Evolutionary conservation across 1,284 basidiomycete species (phyloP).

Genomic region (Cystobasidium slooffiae): DNA sequence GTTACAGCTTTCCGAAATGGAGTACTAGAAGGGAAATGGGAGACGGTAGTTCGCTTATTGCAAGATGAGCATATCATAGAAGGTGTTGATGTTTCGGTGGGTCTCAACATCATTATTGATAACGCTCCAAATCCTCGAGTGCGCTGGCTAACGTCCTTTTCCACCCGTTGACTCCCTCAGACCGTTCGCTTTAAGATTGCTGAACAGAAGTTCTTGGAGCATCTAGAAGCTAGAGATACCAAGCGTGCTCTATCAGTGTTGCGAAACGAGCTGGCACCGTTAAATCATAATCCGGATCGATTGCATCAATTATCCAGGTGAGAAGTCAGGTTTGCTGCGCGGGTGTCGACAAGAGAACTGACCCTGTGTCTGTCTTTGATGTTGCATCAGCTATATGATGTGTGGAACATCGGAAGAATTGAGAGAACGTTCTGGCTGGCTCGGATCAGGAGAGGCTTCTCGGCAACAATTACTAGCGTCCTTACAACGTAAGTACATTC

Average conservation of each 20-base stretch:
- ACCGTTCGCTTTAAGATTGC: conserved; percentile 83
- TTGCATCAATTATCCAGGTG: conserved; percentile 84
- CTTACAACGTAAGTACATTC: conserved; percentile 72
- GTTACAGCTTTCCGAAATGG: conserved; percentile 81
- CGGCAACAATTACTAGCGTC: conserved; percentile 74
- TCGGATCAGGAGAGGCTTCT: conserved; percentile 80
- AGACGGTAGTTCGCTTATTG: conserved; percentile 74
- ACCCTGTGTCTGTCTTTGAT: conserved; percentile 13
- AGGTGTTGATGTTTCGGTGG: conserved; percentile 43
- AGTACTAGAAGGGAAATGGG: conserved; percentile 83
- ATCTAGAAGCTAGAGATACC: conserved; percentile 80
- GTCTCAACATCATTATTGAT: background rate
- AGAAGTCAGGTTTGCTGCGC: conserved; percentile 46
- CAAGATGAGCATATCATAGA: conserved; percentile 56
- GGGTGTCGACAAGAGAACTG: conserved; percentile 5
- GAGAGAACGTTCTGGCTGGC: conserved; percentile 80
- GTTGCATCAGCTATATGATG: conserved; percentile 74
- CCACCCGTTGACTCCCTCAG: conserved; percentile 58
- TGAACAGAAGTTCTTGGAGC: conserved; percentile 94
- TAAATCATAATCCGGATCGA: conserved; percentile 74
- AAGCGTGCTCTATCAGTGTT: conserved; percentile 83
- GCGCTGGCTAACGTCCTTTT: background rate
- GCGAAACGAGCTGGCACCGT: conserved; percentile 80
- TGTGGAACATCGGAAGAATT: conserved; percentile 82
- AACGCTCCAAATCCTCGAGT: background rate